A percentile compares a stretch with the other conserved stretches of the same genome.
phyloP scores from a whole-genome alignment of 208 protist species.

The Leishmania guyanensis region DNA sequence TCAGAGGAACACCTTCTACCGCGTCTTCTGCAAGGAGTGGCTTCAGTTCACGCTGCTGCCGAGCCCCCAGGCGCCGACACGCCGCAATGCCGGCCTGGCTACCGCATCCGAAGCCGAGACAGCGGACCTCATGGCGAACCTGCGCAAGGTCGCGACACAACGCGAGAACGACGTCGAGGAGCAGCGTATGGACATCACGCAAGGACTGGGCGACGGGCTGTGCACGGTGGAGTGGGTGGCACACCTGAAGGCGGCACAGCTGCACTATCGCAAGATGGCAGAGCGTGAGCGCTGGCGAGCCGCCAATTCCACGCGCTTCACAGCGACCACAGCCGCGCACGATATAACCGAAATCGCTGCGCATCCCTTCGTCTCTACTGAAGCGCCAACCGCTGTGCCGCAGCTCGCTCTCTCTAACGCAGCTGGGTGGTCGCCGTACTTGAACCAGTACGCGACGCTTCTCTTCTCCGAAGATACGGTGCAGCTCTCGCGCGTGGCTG shows the following conservation, averaged over 20 bases:
- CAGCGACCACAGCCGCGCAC: background rate
- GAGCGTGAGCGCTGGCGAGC: background rate
- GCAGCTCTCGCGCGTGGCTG: conserved; percentile 15
- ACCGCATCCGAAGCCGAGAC: background rate
- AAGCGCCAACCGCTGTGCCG: background rate
- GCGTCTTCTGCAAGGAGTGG: conserved; percentile 32
- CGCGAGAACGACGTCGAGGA: background rate
- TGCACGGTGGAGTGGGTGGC: conserved; percentile 36
- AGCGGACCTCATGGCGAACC: background rate
- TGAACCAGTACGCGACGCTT: conserved; percentile 22
- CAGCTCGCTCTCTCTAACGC: conserved; percentile 7
- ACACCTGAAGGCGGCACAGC: conserved; percentile 31
- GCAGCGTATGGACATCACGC: conserved; percentile 10
- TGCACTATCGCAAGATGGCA: conserved; percentile 15
- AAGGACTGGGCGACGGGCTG: conserved; percentile 24
- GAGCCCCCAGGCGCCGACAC: background rate
- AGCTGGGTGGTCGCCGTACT: conserved; percentile 20
- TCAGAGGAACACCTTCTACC: conserved; percentile 8
- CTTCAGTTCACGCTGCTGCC: conserved; percentile 17
- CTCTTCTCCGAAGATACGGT: conserved; percentile 22
- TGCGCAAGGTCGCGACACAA: background rate
- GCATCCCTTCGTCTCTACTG: background rate
- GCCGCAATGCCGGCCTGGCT: no score
- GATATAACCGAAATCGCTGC: background rate
- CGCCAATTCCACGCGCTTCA: no score